Percentiles rank a stretch among this genome's conserved stretches.
Conservation (phyloP, 2,329 filamentous ascomycete genomes). For the Purpureocillium takamizusanense region DNA sequence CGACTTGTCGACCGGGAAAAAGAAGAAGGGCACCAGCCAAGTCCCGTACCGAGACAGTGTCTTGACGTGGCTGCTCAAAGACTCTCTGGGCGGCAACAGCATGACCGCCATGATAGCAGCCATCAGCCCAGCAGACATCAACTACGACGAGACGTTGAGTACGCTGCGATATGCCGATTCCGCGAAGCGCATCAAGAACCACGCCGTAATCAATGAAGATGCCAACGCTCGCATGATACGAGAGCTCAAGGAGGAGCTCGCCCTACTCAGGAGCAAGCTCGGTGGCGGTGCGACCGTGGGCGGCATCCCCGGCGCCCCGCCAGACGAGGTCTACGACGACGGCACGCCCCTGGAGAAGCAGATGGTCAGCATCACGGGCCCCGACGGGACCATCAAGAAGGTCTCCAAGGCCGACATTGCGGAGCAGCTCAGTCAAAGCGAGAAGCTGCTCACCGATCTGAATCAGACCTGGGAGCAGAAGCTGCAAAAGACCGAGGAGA, state of each 20-base stretch:
- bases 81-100: conserved; percentile 94
- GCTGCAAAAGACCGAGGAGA: conserved; percentile 85
- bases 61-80: conserved; percentile 92
- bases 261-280: conserved; percentile 78
- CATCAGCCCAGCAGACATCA: conserved; percentile 96
- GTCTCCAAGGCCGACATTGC: conserved; percentile 98
- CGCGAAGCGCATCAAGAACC: conserved; percentile 99
- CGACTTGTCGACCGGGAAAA: conserved; percentile 78
- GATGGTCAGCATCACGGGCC: conserved; percentile 83
- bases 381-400: conserved; percentile 83
- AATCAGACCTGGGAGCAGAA: conserved; percentile 99
- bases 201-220: conserved; percentile 97
- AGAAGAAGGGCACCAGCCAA: conserved; percentile 63
- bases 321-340: conserved; percentile 81
- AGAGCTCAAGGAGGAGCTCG: conserved; percentile 90
- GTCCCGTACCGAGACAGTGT: conserved; percentile 97
- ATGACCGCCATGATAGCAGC: conserved; percentile 99
- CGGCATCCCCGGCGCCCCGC: conserved; percentile 40
- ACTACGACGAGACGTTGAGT: conserved; percentile 95
- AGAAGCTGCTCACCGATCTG: conserved; percentile 90
- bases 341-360: conserved; percentile 91
- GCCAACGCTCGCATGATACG: conserved; percentile 98
- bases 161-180: conserved; percentile 95
- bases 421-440: conserved; percentile 90
- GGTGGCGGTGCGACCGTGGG: conserved; percentile 43